Evolutionary conservation across 805 yeast genomes (phyloP), one percentile per base, ranked within the genome.

Genomic region (Kluyveromyces nonfermentans): DNA sequence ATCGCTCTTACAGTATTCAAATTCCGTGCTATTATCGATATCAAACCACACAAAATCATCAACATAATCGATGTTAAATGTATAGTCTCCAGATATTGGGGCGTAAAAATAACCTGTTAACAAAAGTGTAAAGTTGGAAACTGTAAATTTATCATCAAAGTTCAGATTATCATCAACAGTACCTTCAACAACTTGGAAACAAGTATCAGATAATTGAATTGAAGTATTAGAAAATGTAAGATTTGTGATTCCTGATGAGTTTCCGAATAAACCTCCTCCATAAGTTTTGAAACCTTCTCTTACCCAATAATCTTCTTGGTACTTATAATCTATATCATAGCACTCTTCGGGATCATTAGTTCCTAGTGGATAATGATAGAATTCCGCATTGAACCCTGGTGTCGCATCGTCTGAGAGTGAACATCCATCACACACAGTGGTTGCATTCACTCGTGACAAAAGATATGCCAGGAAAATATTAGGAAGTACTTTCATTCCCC

Each of bases 31-130:
- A 15, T 48, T 51, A 36, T 65, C 67, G 40, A 60, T 47, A 41
- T 52, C 55, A 37, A 68, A 62, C 50, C 57, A 58, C 15, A 53
- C 60, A 21, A 53, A 49, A 47, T 67, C 69, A 50, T 67, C 70
- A 35, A 58, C 54, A 10, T 38, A 36, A 4, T 37, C 37, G 32
- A 64, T 43, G 6, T 46, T 30, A 43, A 65, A 53, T 1, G 45
- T 44, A 38, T 63, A 67, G 5, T 49, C 37, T 46, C 70, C 71
- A 17, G 60, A 48, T 12, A 37, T 46, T 5, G 51, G 45, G 7
- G 70, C 59, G 16, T 40, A 31, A 48, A 54, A 54, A 43, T 53
- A 60, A 33, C 60, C 60, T 7, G 59, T 56, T 16, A 54, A 47
- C 33, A 49, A 50, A 53, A 62, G 45, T 22, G 57, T 45, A 32